Evolutionary conservation across 306 rosid species (phyloP).

Genomic region (Quercus cerris): DNA sequence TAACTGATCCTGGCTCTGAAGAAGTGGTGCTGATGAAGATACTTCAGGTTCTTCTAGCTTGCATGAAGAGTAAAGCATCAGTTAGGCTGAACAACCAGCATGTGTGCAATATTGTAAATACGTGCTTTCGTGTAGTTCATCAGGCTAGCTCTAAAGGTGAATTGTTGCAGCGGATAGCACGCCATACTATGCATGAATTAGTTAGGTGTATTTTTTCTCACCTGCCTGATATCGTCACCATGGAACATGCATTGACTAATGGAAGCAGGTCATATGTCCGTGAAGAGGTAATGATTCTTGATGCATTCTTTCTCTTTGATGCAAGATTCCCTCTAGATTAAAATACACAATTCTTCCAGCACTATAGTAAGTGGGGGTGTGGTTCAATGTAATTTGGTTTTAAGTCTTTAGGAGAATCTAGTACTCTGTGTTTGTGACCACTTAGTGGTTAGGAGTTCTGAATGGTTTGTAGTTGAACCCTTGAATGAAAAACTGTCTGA

Average conservation of each 20-base stretch:
- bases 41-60: slow-evolving; percentile 91
- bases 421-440: neutral
- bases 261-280: slow-evolving; percentile 41
- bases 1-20: slow-evolving; percentile 88
- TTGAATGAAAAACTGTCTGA: neutral
- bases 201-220: slow-evolving; percentile 89
- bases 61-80: slow-evolving; percentile 95
- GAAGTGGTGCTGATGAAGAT: slow-evolving; percentile 93
- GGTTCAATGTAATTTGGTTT: neutral
- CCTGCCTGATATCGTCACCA: slow-evolving; percentile 74
- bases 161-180: slow-evolving; percentile 88
- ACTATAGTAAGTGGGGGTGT: neutral
- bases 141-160: slow-evolving; percentile 92
- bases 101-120: slow-evolving; percentile 92
- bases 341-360: neutral
- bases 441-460: neutral
- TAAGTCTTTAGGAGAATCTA: neutral
- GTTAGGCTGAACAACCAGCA: slow-evolving; percentile 90
- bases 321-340: neutral
- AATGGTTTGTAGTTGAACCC: neutral
- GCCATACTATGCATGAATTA: slow-evolving; percentile 91
- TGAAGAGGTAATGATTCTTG: slow-evolving; percentile 53
- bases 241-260: slow-evolving; percentile 59
- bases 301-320: slow-evolving; percentile 3
- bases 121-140: slow-evolving; percentile 93